phyloP scores from a whole-genome alignment of 257 asterid genomes.

The Nicotiana tomentosiformis region DNA sequence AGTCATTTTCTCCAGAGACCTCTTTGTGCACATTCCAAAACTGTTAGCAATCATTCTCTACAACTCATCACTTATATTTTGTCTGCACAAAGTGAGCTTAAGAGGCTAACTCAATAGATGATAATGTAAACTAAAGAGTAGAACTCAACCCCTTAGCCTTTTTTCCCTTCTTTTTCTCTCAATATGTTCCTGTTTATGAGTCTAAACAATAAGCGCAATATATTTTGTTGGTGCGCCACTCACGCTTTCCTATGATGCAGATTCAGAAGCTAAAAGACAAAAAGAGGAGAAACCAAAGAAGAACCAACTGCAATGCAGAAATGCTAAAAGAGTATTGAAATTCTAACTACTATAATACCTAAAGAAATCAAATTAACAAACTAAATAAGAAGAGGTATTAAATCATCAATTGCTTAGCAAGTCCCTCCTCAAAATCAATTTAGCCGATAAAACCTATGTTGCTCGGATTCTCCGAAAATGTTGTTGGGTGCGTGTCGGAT shows the following conservation, averaged over 20 bases:
- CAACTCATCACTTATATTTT: background rate
- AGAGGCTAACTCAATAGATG: background rate
- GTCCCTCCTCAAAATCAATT: no score
- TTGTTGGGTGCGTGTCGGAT: no score
- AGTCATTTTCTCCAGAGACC: background rate
- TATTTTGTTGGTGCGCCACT: no score
- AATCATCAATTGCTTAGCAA: no score
- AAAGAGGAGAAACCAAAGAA: background rate
- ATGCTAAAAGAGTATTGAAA: background rate
- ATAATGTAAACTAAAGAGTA: background rate
- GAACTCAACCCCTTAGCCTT: background rate
- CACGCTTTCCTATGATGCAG: background rate
- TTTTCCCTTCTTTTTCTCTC: no score
- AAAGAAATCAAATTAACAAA: background rate
- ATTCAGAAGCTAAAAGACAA: background rate
- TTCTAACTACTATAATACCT: background rate
- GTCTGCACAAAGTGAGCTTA: background rate
- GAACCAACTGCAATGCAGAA: background rate
- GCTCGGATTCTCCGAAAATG: no score
- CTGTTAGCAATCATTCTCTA: background rate
- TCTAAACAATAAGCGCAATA: background rate
- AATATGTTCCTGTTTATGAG: background rate
- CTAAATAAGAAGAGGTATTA: background rate
- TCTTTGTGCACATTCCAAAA: background rate
- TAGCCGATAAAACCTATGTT: no score